phyloP scores from a whole-genome alignment of 257 asterid genomes.

The Prunella vulgaris region DNA sequence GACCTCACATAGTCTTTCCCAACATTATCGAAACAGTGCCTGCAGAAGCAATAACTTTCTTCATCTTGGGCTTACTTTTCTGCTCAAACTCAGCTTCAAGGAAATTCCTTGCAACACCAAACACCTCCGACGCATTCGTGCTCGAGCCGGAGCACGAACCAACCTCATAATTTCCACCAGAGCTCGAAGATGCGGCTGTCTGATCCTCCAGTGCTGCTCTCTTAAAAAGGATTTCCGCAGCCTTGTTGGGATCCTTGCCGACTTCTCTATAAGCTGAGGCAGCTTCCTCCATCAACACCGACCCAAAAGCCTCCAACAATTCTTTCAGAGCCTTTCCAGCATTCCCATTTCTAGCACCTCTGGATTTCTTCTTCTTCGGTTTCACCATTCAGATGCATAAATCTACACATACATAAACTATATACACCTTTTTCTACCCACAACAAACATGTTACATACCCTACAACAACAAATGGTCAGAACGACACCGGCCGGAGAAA shows the following conservation, averaged over 20 bases:
- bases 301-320: slow-evolving; percentile 43
- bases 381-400: slow-evolving; percentile 29
- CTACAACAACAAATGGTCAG: neutral
- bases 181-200: slow-evolving; percentile 62
- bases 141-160: slow-evolving; percentile 70
- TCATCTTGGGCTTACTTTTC: slow-evolving; percentile 43
- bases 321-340: slow-evolving; percentile 24
- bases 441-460: neutral
- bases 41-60: slow-evolving; percentile 68
- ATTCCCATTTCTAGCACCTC: slow-evolving; percentile 30
- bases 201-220: slow-evolving; percentile 50
- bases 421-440: neutral
- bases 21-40: slow-evolving; percentile 69
- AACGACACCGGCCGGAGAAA: neutral
- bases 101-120: slow-evolving; percentile 31
- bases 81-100: slow-evolving; percentile 34
- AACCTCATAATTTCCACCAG: slow-evolving; percentile 44
- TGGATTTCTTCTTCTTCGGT: slow-evolving; percentile 67
- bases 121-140: slow-evolving; percentile 41
- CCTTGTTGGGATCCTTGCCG: slow-evolving; percentile 39
- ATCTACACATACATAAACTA: slow-evolving; percentile 19
- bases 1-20: slow-evolving; percentile 83
- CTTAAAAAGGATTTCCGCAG: slow-evolving; percentile 42
- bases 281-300: slow-evolving; percentile 52
- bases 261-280: slow-evolving; percentile 44